Evolutionary conservation across 192 early-diverging fungal genomes (phyloP).

Genomic region (Chytriomyces hyalinus): DNA sequence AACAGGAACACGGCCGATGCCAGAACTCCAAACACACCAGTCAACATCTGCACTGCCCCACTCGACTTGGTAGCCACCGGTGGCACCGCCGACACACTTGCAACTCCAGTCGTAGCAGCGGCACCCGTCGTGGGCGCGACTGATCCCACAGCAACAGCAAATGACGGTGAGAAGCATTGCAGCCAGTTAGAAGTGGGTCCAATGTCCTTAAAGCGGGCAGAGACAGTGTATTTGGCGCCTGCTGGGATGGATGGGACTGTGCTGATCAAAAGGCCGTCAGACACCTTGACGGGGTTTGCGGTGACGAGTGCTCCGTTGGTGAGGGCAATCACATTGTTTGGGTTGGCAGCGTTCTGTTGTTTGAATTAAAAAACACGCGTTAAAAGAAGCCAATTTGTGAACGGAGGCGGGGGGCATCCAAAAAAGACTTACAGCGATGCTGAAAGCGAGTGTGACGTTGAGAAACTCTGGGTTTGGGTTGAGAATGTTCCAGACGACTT

Average conservation of each 20-base stretch:
- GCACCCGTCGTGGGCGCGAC: neutral
- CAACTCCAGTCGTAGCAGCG: neutral
- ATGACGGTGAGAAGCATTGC: conserved; percentile 6
- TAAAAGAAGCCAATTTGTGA: neutral
- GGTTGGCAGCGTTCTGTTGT: conserved; percentile 9
- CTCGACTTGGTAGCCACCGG: too few species aligned
- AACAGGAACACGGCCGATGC: too few species aligned
- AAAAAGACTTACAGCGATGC: conserved; percentile 16
- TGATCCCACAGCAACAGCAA: neutral
- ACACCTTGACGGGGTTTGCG: neutral
- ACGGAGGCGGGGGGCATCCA: too few species aligned
- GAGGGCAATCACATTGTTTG: conserved; percentile 4
- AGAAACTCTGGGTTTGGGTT: neutral
- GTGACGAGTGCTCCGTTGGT: neutral
- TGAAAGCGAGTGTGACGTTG: neutral
- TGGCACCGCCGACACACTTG: too few species aligned
- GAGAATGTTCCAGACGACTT: too few species aligned
- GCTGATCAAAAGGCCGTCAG: neutral
- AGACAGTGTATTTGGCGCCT: conserved; percentile 8
- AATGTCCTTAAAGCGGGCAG: neutral
- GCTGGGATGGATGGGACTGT: conserved; percentile 8
- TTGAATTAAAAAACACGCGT: neutral
- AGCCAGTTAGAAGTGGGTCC: neutral
- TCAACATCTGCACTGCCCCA: too few species aligned
- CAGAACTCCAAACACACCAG: too few species aligned